phyloP scores from a whole-genome alignment of 495 filamentous ascomycete genomes.

The Haplographium delicatum region DNA sequence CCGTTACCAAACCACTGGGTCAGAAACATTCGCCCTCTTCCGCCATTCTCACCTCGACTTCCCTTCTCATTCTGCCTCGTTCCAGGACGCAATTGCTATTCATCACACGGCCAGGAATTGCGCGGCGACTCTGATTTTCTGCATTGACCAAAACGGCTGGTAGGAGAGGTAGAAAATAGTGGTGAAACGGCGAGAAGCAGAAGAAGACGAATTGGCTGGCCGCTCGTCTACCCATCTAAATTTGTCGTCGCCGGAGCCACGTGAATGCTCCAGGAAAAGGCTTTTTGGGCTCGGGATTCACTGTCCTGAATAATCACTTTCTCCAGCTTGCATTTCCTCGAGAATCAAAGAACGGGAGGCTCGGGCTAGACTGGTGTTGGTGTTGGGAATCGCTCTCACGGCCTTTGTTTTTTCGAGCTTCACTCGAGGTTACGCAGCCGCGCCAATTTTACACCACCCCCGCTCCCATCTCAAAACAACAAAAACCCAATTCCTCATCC shows the following conservation, averaged over 20 bases:
- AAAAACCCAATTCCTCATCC: too few relatives aligned
- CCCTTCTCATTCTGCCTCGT: neutral
- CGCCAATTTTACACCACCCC: too few relatives aligned
- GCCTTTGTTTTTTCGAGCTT: too few relatives aligned
- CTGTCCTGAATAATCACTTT: too few relatives aligned
- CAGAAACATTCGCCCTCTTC: conserved; percentile 1
- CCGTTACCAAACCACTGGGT: conserved; percentile 23
- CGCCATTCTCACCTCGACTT: neutral
- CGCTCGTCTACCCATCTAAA: conserved; percentile 5
- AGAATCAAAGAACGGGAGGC: too few relatives aligned
- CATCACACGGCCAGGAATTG: neutral
- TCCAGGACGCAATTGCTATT: neutral
- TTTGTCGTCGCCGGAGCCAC: conserved; percentile 19
- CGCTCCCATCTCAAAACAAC: too few relatives aligned
- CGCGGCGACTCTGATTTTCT: neutral
- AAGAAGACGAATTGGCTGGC: conserved; percentile 4
- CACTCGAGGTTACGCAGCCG: too few relatives aligned
- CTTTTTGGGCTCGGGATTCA: too few relatives aligned
- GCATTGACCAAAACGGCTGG: neutral
- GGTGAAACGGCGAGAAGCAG: neutral
- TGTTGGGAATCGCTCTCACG: too few relatives aligned
- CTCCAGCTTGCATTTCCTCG: too few relatives aligned
- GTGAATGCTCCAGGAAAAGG: conserved; percentile 9
- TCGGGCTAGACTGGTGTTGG: too few relatives aligned
- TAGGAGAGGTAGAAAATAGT: neutral